Evolutionary conservation across 2,329 filamentous ascomycete genomes (phyloP).

Genomic region (Xylaria sp.): DNA sequence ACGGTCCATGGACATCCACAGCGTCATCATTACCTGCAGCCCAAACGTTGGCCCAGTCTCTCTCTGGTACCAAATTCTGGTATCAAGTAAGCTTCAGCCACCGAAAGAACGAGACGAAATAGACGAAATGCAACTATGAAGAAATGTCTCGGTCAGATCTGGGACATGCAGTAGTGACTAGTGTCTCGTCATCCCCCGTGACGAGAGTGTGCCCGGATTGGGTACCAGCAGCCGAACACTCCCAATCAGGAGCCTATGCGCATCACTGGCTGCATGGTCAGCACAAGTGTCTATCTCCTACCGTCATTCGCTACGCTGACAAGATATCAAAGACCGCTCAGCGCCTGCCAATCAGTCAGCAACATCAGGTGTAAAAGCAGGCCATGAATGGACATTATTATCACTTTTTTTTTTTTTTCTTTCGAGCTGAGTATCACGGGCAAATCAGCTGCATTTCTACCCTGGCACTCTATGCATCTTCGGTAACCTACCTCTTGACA

Average conservation of each 20-base stretch:
- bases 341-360: constrained; percentile 20
- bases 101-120: constrained; percentile 16
- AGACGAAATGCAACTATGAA: constrained; percentile 38
- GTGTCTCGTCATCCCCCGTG: constrained; percentile 36
- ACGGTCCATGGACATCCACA: constrained; percentile 11
- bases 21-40: constrained; percentile 30
- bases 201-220: constrained; percentile 33
- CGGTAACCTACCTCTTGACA: background rate
- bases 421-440: background rate
- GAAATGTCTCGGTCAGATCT: constrained; percentile 49
- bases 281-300: constrained; percentile 27
- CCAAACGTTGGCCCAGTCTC: constrained; percentile 14
- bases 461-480: background rate
- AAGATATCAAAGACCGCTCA: constrained; percentile 15
- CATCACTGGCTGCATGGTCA: constrained; percentile 38
- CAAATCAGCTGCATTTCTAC: constrained; percentile 8
- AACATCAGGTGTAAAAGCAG: constrained; percentile 19
- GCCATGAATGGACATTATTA: constrained; percentile 15
- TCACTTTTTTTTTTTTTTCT: background rate
- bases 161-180: constrained; percentile 45
- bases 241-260: constrained; percentile 33
- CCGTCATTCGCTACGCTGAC: constrained; percentile 36
- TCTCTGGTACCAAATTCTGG: constrained; percentile 19
- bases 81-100: constrained; percentile 31
- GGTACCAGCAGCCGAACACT: constrained; percentile 34